These are phyloP conservation scores for Colletotrichum sidae DNA, from an alignment of 2,329 filamentous ascomycete species.

Conservation along the genomic window DNA sequence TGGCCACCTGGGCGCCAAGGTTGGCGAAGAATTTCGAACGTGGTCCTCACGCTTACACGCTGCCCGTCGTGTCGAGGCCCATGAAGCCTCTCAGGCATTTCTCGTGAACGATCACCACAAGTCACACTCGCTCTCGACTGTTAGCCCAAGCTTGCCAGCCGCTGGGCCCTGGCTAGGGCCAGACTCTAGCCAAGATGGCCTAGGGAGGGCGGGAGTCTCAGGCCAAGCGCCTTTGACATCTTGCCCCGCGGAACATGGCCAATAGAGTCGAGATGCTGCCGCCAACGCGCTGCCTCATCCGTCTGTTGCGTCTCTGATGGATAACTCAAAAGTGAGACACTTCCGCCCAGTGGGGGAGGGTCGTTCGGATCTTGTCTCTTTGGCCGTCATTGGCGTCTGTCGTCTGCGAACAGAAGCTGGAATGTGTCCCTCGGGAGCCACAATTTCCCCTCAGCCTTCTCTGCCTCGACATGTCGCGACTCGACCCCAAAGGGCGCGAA, in stretches of 20 bases:
- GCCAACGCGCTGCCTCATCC: conserved; percentile 12
- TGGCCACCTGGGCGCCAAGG: conserved; percentile 13
- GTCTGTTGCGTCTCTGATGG: conserved; percentile 18
- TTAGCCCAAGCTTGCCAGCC: conserved; percentile 13
- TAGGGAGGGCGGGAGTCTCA: conserved; percentile 32
- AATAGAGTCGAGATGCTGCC: not conserved
- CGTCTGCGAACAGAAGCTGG: conserved; percentile 33
- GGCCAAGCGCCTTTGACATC: conserved; percentile 25
- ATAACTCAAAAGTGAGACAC: conserved; percentile 30
- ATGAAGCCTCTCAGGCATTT: conserved; percentile 18
- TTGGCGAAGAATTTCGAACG: conserved; percentile 6
- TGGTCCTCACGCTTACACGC: conserved; percentile 14
- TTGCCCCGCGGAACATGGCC: conserved; percentile 1
- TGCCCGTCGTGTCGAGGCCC: not conserved
- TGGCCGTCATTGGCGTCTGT: conserved; percentile 13
- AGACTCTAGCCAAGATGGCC: conserved; percentile 23
- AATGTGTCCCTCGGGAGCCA: conserved; percentile 5
- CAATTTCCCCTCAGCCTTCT: conserved; percentile 6
- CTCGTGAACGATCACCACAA: conserved; percentile 6
- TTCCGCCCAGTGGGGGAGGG: not conserved
- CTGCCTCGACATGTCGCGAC: conserved; percentile 8
- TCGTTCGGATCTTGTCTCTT: conserved; percentile 20
- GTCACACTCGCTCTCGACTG: not conserved
- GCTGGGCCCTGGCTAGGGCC: conserved; percentile 19
- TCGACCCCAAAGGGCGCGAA: conserved; percentile 1